Evolutionary conservation across 495 filamentous ascomycete genomes (phyloP), one percentile per base, ranked within the genome.

Genomic region (Penicillium crystallinum): DNA sequence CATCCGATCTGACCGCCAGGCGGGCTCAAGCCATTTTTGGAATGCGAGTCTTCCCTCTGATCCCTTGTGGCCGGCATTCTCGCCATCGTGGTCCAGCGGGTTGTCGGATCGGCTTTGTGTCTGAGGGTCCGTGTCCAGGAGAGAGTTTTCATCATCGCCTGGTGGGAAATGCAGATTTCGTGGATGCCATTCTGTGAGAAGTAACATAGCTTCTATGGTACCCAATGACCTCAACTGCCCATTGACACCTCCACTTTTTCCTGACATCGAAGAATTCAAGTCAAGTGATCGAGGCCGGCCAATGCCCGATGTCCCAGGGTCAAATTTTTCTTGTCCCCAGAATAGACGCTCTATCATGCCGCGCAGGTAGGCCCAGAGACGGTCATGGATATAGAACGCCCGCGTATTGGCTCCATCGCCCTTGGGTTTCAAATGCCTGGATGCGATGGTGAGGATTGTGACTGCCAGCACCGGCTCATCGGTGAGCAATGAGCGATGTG

Each of bases 151-250:
- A 54, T 87, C 83, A 51, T 96, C 90, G 44, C 86, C 85, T 2
- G 95, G 91, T 22, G 93, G 95, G 65, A 97, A 97, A 65, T 97
- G 95, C 38, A 97, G 80, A 27, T 91, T 90, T 5, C 91, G 80
- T 12, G 95, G 95, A 69, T 98, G 93, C 90, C 93, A 98, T 58
- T 98, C 93, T 9, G 91, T 97, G 40, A 98, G 74, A 25, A 98
- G 85, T 74, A 97, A 80, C 21, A 98, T 70, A 17, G 89, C 91
- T 72, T 98, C 95, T 39, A 98, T 86, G 0, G 93, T 96, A 4
- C 93, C 93, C 6, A 98, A 72, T 1, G 91, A 95, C 34, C 93
- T 80, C 34, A 98, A 75, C 52, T 87, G 86, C 29, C 92, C 90
- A 67, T 86, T 89, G 8, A 55, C 63, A 37, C 57, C 66, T n/a